A percentile compares a stretch with the other conserved stretches of the same genome.
Evolutionary conservation across 2,329 filamentous ascomycete species (phyloP).

Genomic region (Thielaviopsis euricoi): DNA sequence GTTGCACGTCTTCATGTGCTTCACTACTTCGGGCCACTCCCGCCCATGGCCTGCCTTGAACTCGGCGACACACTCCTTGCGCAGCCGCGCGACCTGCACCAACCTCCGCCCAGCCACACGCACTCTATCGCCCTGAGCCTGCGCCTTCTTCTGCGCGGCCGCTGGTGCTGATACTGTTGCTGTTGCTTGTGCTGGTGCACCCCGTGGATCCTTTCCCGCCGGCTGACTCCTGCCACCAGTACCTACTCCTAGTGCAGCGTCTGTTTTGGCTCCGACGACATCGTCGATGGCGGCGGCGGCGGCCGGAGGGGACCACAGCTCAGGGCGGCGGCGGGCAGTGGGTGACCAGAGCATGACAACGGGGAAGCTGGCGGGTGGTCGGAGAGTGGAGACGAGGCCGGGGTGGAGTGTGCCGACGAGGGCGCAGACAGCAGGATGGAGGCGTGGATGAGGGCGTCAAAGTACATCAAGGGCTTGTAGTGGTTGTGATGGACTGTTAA

Average conservation of each 20-base stretch:
- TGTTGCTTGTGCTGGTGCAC: neutral
- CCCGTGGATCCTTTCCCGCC: too few species aligned
- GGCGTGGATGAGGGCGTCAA: neutral
- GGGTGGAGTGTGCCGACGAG: neutral
- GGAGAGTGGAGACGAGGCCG: neutral
- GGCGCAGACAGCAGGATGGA: neutral
- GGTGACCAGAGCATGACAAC: neutral
- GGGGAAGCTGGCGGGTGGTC: neutral
- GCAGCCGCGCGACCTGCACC: conserved; percentile 58
- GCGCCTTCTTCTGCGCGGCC: conserved; percentile 14
- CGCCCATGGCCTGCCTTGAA: conserved; percentile 60
- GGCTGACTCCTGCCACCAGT: too few species aligned
- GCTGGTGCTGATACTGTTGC: neutral
- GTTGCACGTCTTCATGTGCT: conserved; percentile 60
- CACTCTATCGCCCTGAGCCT: conserved; percentile 16
- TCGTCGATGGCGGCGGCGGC: too few species aligned
- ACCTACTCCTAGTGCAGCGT: too few species aligned
- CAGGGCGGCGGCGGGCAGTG: too few species aligned
- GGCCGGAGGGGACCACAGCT: neutral
- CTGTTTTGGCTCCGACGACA: neutral
- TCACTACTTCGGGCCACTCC: conserved; percentile 63
- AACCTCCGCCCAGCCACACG: conserved; percentile 26
- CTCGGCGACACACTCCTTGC: conserved; percentile 44
- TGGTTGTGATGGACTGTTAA: too few species aligned
- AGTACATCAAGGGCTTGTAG: neutral